These are phyloP conservation scores for Xylaria sp. DNA, from an alignment of 2,329 filamentous ascomycete species.

Conservation along the genomic window DNA sequence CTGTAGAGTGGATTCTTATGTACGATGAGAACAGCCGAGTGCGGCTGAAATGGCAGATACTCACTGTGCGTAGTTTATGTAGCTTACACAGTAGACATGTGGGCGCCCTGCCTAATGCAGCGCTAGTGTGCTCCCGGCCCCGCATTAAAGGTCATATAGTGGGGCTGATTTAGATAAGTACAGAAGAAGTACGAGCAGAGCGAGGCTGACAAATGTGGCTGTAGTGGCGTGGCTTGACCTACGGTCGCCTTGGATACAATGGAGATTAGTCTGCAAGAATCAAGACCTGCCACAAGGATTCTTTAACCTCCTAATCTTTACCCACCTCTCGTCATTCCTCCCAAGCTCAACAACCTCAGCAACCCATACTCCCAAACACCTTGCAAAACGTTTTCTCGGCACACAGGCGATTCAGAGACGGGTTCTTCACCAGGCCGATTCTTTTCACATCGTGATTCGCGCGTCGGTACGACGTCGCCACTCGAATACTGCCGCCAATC, in stretches of 20 bases:
- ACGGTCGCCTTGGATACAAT: conserved; percentile 19
- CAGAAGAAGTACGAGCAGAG: background rate
- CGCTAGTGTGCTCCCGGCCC: too few species aligned
- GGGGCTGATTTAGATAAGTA: background rate
- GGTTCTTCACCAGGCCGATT: conserved; percentile 5
- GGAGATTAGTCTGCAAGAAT: conserved; percentile 32
- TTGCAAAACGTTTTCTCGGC: background rate
- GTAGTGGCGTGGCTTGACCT: conserved; percentile 24
- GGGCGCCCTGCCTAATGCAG: too few species aligned
- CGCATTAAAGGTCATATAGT: background rate
- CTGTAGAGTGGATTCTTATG: too few species aligned
- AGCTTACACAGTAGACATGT: too few species aligned
- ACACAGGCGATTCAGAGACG: conserved; percentile 10
- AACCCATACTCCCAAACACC: conserved; percentile 1
- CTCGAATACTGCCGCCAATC: conserved; percentile 18
- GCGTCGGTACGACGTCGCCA: conserved; percentile 38
- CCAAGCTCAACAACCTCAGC: conserved; percentile 12
- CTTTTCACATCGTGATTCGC: conserved; percentile 20
- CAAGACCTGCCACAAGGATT: conserved; percentile 39
- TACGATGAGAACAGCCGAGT: background rate
- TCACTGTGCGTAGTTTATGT: background rate
- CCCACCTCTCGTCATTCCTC: conserved; percentile 31
- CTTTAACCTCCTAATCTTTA: conserved; percentile 37
- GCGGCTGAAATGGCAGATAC: background rate
- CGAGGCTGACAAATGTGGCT: conserved; percentile 42